Conservation (phyloP, 345 rosid species). For the Mercurialis annua region DNA sequence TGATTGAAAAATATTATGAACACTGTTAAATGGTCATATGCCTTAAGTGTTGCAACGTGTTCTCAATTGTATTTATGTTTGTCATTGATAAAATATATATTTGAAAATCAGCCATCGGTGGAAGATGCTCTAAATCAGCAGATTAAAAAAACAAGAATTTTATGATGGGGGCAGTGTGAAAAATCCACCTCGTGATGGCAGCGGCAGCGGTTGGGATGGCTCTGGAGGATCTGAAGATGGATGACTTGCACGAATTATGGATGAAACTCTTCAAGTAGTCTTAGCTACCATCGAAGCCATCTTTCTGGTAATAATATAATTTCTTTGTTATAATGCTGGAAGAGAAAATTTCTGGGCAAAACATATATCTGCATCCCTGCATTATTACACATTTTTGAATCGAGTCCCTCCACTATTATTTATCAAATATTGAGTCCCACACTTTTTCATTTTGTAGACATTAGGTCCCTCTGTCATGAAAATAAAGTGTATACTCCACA, state of each 20-base stretch:
- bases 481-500: too few relatives aligned
- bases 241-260: conserved; percentile 15
- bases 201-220: conserved; percentile 17
- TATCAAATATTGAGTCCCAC: too few relatives aligned
- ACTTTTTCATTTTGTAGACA: too few relatives aligned
- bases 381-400: too few relatives aligned
- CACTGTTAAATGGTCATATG: not conserved
- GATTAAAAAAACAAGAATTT: conserved; percentile 20
- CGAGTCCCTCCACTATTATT: too few relatives aligned
- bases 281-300: conserved; percentile 26
- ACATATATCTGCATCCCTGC: too few relatives aligned
- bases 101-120: conserved; percentile 39
- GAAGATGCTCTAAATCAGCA: conserved; percentile 28
- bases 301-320: conserved; percentile 29
- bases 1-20: not conserved
- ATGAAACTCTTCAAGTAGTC: conserved; percentile 29
- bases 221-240: conserved; percentile 25
- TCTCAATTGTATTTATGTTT: not conserved
- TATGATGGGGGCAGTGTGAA: conserved; percentile 26
- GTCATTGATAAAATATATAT: not conserved
- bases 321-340: too few relatives aligned
- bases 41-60: not conserved
- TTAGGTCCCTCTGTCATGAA: too few relatives aligned
- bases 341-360: too few relatives aligned
- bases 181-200: conserved; percentile 21